These are phyloP conservation scores for Cyclotella sp. DNA, from an alignment of 108 stramenopile species.

Conservation along the genomic window DNA sequence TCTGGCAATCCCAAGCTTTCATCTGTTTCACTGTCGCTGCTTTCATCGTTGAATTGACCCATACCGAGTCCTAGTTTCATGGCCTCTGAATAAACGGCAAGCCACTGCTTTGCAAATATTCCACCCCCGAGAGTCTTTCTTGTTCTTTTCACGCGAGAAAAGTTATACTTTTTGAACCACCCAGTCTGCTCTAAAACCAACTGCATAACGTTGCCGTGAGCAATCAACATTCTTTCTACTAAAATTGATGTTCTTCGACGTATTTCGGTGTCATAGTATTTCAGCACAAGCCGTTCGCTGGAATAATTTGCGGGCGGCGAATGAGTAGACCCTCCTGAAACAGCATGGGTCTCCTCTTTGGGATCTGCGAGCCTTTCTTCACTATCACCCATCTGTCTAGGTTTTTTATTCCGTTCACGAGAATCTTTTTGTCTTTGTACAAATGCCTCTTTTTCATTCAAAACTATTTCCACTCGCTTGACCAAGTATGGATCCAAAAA, in stretches of 20 bases:
- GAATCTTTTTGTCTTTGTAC: conserved; percentile 46
- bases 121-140: conserved; percentile 86
- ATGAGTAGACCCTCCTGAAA: conserved; percentile 7
- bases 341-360: conserved; percentile 20
- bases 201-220: conserved; percentile 81
- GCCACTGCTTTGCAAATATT: conserved; percentile 83
- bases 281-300: conserved; percentile 55
- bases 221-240: conserved; percentile 83
- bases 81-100: conserved; percentile 79
- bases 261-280: conserved; percentile 69
- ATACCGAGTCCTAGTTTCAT: conserved; percentile 63
- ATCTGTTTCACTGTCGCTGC: conserved; percentile 44
- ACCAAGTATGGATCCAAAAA: conserved; percentile 83
- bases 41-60: conserved; percentile 34
- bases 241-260: conserved; percentile 57
- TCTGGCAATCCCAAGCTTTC: conserved; percentile 34
- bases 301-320: conserved; percentile 21
- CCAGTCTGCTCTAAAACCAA: conserved; percentile 78
- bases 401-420: conserved; percentile 20
- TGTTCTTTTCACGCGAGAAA: conserved; percentile 77
- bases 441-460: conserved; percentile 68
- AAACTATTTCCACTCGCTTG: conserved; percentile 66
- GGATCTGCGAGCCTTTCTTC: conserved; percentile 3
- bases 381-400: not conserved
- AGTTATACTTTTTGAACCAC: conserved; percentile 72